phyloP scores from a whole-genome alignment of 352 stramenopile genomes.

The Albugo candida region DNA sequence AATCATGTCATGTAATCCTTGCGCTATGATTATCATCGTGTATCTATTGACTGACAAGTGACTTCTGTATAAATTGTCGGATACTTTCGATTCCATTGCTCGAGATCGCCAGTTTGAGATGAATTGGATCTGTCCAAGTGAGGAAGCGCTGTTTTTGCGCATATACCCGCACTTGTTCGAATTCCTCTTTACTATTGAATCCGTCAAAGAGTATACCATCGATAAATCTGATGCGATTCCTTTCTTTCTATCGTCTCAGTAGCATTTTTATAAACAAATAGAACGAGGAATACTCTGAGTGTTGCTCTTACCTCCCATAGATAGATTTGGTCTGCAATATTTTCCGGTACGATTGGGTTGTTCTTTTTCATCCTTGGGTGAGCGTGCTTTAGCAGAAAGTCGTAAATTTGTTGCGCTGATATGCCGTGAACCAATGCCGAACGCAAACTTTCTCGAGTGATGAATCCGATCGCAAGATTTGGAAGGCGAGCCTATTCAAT shows the following conservation, averaged over 20 bases:
- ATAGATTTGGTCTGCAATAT: slow-evolving; percentile 82
- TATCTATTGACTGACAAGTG: slow-evolving; percentile 8
- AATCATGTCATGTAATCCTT: no score
- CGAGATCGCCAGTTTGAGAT: slow-evolving; percentile 58
- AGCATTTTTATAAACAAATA: background rate
- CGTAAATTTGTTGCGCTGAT: slow-evolving; percentile 80
- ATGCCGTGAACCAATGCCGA: slow-evolving; percentile 80
- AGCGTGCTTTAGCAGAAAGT: slow-evolving; percentile 80
- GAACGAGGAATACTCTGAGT: background rate
- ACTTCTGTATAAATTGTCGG: slow-evolving; percentile 49
- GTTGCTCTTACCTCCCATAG: slow-evolving; percentile 45
- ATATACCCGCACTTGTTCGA: slow-evolving; percentile 53
- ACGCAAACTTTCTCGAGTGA: slow-evolving; percentile 79
- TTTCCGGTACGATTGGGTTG: slow-evolving; percentile 61
- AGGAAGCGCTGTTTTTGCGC: slow-evolving; percentile 48
- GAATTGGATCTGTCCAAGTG: slow-evolving; percentile 62
- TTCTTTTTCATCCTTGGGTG: slow-evolving; percentile 68
- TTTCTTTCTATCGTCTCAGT: slow-evolving; percentile 23
- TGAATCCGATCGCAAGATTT: slow-evolving; percentile 81
- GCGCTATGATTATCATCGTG: no score
- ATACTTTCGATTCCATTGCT: slow-evolving; percentile 40
- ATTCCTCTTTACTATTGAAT: slow-evolving; percentile 70
- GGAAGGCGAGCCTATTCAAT: slow-evolving; percentile 37
- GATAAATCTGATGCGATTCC: slow-evolving; percentile 71
- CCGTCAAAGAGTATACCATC: slow-evolving; percentile 74